Evolutionary conservation across 106 monocot species (phyloP), one percentile per base, ranked within the genome.

Genomic region (Dioscorea dumetorum): DNA sequence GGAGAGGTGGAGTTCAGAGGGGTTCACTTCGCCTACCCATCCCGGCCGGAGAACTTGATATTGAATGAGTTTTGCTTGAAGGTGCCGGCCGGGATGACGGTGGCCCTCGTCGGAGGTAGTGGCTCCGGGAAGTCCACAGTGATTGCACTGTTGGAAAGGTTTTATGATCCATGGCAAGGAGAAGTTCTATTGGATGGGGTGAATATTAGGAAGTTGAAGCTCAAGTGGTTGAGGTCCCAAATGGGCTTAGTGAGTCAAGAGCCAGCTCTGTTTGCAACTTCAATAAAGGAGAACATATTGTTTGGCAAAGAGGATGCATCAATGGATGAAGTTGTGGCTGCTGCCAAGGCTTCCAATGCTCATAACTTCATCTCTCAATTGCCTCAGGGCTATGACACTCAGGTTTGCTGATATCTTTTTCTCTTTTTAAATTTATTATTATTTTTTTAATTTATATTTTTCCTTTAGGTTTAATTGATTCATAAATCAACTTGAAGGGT

Each of bases 201-300:
- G 28, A 79, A 91, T 50, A 80, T 91, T 33, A 76, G 64, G 68
- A 65, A 50, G 60, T 61, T 95, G 19, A 51, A 74, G 51, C 70
- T 91, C 5, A 91, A 91, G 75, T 95, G 91, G 91, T 33, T 95
- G 79, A 65, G 95, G 63, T 81, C 81, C 8, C 91, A 91, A 64
- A 91, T 95, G 72, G 94, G 94, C 8, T 48, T 95, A 62, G 94
- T 95, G 22, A 95, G 88, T 61, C 94, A 95, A 62, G 91, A 95
- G 72, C 95, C 95, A 0, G 83, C 83, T 7, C 67, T 95, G 18
- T 95, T 95, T 49, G 95, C 91, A 0, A 91, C 88, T 6, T 79
- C 85, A 4, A 85, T 91, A 9, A 78, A 68, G 59, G 87, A 88
- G 53, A 91, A 91, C 56, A 72, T 91, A 33, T 34, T 91, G 65